phyloP scores from a whole-genome alignment of 257 asterid species.

The Fraxinus excelsior region DNA sequence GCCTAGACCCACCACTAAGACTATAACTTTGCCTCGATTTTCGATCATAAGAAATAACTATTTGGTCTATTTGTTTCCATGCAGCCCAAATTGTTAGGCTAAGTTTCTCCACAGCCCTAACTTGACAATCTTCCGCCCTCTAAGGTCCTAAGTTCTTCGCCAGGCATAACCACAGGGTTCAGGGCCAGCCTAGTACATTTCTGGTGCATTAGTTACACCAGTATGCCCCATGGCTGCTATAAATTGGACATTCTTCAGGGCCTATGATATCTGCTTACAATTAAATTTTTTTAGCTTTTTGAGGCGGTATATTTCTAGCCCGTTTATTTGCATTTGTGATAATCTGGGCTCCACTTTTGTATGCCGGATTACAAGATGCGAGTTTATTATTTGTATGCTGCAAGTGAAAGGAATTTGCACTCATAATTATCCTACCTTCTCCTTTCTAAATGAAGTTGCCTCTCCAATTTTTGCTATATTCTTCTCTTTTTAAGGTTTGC shows the following conservation, averaged over 20 bases:
- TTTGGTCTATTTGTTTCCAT: neutral
- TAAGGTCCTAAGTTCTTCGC: neutral
- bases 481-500: conserved; percentile 35
- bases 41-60: no score
- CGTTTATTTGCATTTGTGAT: neutral
- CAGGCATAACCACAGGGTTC: neutral
- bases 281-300: neutral
- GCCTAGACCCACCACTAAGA: no score
- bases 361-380: neutral
- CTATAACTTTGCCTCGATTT: neutral
- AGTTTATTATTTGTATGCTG: neutral
- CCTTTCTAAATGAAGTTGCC: neutral
- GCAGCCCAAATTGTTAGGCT: neutral
- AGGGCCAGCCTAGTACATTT: neutral
- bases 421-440: neutral
- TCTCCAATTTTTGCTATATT: conserved; percentile 17
- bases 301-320: neutral
- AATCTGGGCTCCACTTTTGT: conserved; percentile 1
- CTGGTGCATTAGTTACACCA: neutral
- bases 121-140: neutral
- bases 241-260: neutral
- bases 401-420: neutral
- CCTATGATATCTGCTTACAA: neutral
- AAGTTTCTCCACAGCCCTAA: neutral
- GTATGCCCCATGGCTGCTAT: neutral